Percentiles rank a stretch among this genome's conserved stretches.
These are phyloP conservation scores for Lotus japonicus DNA, from an alignment of 306 rosid genomes.

Conservation along the genomic window DNA sequence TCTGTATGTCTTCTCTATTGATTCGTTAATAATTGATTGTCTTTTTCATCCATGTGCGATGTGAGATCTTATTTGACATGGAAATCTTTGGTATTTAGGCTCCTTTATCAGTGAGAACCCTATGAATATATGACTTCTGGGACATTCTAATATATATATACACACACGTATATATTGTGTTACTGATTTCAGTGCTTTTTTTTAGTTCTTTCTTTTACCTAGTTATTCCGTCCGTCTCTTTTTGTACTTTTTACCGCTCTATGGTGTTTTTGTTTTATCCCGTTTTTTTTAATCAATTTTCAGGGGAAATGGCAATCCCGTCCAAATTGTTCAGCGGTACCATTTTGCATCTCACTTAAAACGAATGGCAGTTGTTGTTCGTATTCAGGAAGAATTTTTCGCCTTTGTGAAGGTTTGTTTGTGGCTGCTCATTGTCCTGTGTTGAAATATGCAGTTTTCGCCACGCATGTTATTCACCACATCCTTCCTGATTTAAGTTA, in stretches of 20 bases:
- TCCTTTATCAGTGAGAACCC: neutral
- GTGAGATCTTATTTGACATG: neutral
- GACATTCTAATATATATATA: neutral
- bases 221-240: neutral
- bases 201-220: slow-evolving; percentile 5
- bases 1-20: slow-evolving; percentile 8
- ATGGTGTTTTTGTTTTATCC: slow-evolving; percentile 2
- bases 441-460: neutral
- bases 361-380: slow-evolving; percentile 96
- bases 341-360: slow-evolving; percentile 95
- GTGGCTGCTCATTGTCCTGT: slow-evolving; percentile 2
- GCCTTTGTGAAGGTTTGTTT: slow-evolving; percentile 87
- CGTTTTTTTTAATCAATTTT: slow-evolving; percentile 12
- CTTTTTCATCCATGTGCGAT: neutral
- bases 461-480: slow-evolving; percentile 4
- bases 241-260: neutral
- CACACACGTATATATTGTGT: neutral
- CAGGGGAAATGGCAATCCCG: slow-evolving; percentile 85
- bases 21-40: neutral
- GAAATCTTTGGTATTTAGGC: neutral
- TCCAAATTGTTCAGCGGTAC: slow-evolving; percentile 93
- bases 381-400: slow-evolving; percentile 80
- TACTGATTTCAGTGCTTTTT: neutral
- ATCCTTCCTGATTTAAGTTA: neutral
- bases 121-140: neutral